phyloP scores from a whole-genome alignment of 106 monocot species.

The Posidonia australis region DNA sequence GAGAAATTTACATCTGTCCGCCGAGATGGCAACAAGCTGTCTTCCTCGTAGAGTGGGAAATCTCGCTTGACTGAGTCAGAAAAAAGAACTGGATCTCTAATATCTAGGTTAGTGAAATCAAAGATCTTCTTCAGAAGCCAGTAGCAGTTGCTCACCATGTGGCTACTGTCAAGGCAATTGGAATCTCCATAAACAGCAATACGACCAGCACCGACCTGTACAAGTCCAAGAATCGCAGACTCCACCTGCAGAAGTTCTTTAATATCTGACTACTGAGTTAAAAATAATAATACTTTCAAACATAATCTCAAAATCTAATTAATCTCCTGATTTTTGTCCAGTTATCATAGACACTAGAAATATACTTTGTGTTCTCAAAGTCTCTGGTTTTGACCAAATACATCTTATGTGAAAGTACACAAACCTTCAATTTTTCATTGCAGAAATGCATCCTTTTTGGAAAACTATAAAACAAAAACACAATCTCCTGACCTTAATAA shows the following conservation, averaged over 20 bases:
- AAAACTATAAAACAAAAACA: neutral
- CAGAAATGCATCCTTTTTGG: neutral
- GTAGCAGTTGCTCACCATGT: conserved; percentile 97
- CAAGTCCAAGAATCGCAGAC: conserved; percentile 71
- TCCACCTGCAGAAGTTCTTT: conserved; percentile 34
- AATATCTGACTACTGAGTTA: neutral
- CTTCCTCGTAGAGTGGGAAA: conserved; percentile 41
- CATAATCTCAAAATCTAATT: no score
- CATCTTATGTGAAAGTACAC: neutral
- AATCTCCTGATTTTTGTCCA: no score
- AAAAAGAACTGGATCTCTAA: conserved; percentile 81
- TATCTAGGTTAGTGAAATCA: conserved; percentile 65
- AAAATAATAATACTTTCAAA: neutral
- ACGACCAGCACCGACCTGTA: conserved; percentile 56
- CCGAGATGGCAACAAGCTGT: conserved; percentile 44
- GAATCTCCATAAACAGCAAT: conserved; percentile 94
- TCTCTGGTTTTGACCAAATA: no score
- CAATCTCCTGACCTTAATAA: neutral
- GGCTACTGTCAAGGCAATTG: conserved; percentile 96
- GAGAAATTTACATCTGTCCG: conserved; percentile 93
- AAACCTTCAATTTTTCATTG: neutral
- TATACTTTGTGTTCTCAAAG: no score
- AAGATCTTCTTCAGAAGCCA: conserved; percentile 84
- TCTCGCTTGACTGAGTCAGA: conserved; percentile 48
- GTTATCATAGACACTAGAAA: no score